Evolutionary conservation across 2,329 filamentous ascomycete species (phyloP).

Genomic region (Cladosporium sp.): DNA sequence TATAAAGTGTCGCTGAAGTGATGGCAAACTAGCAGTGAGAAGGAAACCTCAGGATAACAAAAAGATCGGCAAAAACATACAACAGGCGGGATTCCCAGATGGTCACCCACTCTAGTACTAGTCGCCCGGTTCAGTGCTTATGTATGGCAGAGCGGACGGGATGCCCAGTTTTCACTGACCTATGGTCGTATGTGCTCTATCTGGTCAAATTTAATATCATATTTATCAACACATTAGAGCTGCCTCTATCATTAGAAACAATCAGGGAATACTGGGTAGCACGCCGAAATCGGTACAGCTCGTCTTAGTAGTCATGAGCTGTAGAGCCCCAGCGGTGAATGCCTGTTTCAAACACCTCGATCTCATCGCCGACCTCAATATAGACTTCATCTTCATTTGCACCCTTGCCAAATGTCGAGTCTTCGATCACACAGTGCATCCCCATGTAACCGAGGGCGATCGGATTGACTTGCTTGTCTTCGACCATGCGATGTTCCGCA

Average conservation of each 20-base stretch:
- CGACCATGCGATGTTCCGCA: not conserved
- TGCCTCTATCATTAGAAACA: no score
- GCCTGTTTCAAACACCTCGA: not conserved
- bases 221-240: no score
- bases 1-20: not conserved
- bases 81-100: not conserved
- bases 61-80: not conserved
- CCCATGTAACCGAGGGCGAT: conserved; percentile 7
- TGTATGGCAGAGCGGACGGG: not conserved
- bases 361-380: conserved; percentile 7
- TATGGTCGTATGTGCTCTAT: not conserved
- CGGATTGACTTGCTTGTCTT: conserved; percentile 8
- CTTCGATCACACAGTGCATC: conserved; percentile 6
- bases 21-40: not conserved
- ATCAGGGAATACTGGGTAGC: no score
- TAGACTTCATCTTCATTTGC: not conserved
- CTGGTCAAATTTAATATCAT: fast-evolving
- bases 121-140: not conserved
- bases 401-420: not conserved
- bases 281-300: not conserved
- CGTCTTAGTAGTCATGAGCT: not conserved
- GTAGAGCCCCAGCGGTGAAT: not conserved
- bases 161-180: not conserved
- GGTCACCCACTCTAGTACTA: not conserved
- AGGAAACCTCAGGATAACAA: not conserved